A percentile compares a stretch with the other conserved stretches of the same genome.
phyloP scores from a whole-genome alignment of 345 rosid genomes.

The Nephelium lappaceum region DNA sequence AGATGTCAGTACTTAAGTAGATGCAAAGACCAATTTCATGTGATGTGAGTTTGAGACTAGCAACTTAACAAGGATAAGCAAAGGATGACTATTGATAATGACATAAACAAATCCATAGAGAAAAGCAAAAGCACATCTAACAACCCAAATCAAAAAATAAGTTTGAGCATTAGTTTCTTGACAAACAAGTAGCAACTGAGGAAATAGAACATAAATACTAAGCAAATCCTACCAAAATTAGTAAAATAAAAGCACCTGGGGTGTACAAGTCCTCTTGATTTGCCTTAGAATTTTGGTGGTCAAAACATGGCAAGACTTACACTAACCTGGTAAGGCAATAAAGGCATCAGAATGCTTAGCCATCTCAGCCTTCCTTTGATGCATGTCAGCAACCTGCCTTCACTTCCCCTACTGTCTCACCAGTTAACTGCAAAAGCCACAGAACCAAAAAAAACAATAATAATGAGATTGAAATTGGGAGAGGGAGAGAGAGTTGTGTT shows the following conservation, averaged over 20 bases:
- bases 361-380: conserved; percentile 99
- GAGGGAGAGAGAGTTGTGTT: conserved; percentile 19
- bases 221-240: conserved; percentile 18
- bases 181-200: conserved; percentile 1
- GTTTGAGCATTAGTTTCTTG: background rate
- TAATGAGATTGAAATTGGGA: conserved; percentile 13
- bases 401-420: conserved; percentile 99
- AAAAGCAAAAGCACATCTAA: background rate
- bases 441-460: conserved; percentile 15
- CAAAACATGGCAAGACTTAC: conserved; percentile 25
- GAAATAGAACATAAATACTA: conserved; percentile 16
- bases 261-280: conserved; percentile 23
- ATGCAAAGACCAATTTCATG: background rate
- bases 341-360: conserved; percentile 99
- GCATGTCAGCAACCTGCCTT: conserved; percentile 99
- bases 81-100: too few relatives aligned
- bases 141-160: background rate
- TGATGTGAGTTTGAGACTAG: background rate
- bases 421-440: conserved; percentile 81
- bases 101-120: background rate
- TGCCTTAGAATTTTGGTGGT: conserved; percentile 26
- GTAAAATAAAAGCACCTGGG: conserved; percentile 27
- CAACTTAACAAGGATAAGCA: background rate
- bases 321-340: conserved; percentile 98
- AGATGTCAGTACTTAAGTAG: background rate